Evolutionary conservation across 768 basidiomycete genomes (phyloP).

Genomic region (Hypsizygus marmoreus): DNA sequence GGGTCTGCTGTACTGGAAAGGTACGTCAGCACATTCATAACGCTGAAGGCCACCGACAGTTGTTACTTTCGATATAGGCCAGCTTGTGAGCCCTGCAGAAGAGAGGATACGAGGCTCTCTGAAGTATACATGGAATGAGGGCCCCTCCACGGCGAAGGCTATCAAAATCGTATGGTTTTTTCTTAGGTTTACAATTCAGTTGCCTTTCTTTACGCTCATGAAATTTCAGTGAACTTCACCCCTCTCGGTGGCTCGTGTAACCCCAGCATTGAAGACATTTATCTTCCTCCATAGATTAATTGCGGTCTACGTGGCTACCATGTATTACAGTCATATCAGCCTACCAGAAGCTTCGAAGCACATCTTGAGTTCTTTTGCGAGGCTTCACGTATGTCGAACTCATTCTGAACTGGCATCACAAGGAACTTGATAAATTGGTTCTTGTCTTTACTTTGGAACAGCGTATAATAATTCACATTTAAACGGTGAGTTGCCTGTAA

Average conservation of each 20-base stretch:
- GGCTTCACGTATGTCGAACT: too few species aligned
- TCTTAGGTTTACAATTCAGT: background rate
- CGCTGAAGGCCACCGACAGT: slow-evolving; percentile 4
- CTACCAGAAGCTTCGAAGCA: too few species aligned
- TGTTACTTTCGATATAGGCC: slow-evolving; percentile 42
- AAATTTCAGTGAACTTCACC: slow-evolving; percentile 3
- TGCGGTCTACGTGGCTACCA: too few species aligned
- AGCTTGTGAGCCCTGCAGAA: slow-evolving; percentile 57
- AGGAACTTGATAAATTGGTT: too few species aligned
- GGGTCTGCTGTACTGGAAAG: slow-evolving; percentile 80
- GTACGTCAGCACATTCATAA: slow-evolving; percentile 42
- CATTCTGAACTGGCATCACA: too few species aligned
- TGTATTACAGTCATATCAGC: too few species aligned
- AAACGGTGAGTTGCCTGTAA: slow-evolving; percentile 38
- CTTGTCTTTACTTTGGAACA: too few species aligned
- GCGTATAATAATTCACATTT: slow-evolving; percentile 10
- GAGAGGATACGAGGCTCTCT: slow-evolving; percentile 69
- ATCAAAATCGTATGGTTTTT: slow-evolving; percentile 4
- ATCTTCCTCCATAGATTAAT: too few species aligned
- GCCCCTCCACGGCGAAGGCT: slow-evolving; percentile 41
- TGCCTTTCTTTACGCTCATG: background rate
- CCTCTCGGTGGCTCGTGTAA: too few species aligned
- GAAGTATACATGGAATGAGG: slow-evolving; percentile 75
- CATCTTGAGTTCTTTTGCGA: too few species aligned
- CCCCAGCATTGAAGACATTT: too few species aligned